Evolutionary conservation across 2,329 filamentous ascomycete species (phyloP).

Genomic region (Chalaropsis ovoidea): DNA sequence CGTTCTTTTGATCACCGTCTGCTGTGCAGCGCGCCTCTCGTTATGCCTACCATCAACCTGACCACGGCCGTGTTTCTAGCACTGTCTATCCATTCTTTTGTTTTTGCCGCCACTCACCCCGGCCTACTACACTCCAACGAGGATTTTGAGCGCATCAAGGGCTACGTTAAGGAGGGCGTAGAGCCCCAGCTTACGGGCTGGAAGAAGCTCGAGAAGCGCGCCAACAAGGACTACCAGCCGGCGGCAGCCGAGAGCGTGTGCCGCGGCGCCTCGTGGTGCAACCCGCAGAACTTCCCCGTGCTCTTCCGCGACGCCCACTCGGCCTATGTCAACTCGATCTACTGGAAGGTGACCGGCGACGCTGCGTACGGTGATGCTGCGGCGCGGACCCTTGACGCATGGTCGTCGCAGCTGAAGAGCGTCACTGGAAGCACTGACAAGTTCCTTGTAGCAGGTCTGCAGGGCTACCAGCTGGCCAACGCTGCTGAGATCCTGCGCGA

Average conservation of each 20-base stretch:
- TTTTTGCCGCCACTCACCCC: slow-evolving; percentile 9
- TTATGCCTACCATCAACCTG: neutral
- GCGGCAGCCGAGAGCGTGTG: slow-evolving; percentile 31
- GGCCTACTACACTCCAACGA: slow-evolving; percentile 32
- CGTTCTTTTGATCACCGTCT: neutral
- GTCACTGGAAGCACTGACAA: slow-evolving; percentile 33
- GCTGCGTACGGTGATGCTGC: slow-evolving; percentile 34
- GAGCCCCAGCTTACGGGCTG: slow-evolving; percentile 34
- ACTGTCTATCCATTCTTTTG: neutral
- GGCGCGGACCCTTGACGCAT: slow-evolving; percentile 34
- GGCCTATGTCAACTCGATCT: slow-evolving; percentile 35
- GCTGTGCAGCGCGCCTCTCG: neutral
- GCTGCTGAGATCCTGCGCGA: slow-evolving; percentile 36
- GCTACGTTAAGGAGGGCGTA: slow-evolving; percentile 31
- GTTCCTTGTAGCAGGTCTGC: slow-evolving; percentile 36
- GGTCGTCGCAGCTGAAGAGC: slow-evolving; percentile 32
- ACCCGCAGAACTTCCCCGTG: neutral
- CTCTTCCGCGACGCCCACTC: slow-evolving; percentile 21
- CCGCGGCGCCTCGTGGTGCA: slow-evolving; percentile 29
- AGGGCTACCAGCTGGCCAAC: slow-evolving; percentile 41
- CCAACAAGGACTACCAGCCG: slow-evolving; percentile 31
- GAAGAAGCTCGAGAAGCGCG: slow-evolving; percentile 31
- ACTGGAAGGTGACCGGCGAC: slow-evolving; percentile 36
- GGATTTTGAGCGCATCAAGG: slow-evolving; percentile 36
- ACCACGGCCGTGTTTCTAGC: neutral